Conservation (phyloP, 1,139 yeast genomes). For the Debaryomycetaceae sp. region DNA sequence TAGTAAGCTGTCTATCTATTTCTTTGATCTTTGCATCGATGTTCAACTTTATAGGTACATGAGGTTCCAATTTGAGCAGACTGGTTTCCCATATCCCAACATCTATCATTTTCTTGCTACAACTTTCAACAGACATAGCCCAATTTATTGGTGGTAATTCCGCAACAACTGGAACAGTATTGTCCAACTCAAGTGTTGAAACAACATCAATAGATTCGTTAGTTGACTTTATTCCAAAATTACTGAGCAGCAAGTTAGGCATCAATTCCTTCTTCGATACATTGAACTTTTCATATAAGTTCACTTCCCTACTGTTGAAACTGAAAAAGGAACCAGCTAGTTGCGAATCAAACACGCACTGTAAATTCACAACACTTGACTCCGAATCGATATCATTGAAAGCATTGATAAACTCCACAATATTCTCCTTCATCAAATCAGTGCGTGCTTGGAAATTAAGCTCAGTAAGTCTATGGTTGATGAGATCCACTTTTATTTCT, state of each 20-base stretch:
- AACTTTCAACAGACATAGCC: constrained; percentile 25
- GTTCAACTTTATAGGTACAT: constrained; percentile 8
- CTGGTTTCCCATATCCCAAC: constrained; percentile 24
- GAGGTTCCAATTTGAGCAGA: constrained; percentile 14
- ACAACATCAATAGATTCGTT: constrained; percentile 1
- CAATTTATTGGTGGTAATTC: constrained; percentile 20
- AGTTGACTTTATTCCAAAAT: constrained; percentile 6
- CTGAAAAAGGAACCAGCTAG: constrained; percentile 14
- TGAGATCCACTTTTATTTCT: constrained; percentile 18
- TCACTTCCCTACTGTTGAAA: constrained; percentile 14
- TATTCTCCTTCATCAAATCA: constrained; percentile 16
- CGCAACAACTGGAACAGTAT: constrained; percentile 17
- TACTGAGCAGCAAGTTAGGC: constrained; percentile 12
- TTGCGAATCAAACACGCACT: constrained; percentile 14
- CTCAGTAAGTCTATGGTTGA: constrained; percentile 18
- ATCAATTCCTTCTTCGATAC: constrained; percentile 12
- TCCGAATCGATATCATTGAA: constrained; percentile 12
- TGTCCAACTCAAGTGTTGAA: constrained; percentile 4
- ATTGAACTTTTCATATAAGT: constrained; percentile 12
- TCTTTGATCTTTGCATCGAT: constrained; percentile 15
- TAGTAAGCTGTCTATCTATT: constrained; percentile 16
- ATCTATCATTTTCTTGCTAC: constrained; percentile 15
- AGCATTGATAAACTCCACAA: constrained; percentile 17
- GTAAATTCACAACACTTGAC: constrained; percentile 16
- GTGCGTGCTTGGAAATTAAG: constrained; percentile 25